Conservation (phyloP, 1,284 basidiomycete species). For the Irpex sp. region DNA sequence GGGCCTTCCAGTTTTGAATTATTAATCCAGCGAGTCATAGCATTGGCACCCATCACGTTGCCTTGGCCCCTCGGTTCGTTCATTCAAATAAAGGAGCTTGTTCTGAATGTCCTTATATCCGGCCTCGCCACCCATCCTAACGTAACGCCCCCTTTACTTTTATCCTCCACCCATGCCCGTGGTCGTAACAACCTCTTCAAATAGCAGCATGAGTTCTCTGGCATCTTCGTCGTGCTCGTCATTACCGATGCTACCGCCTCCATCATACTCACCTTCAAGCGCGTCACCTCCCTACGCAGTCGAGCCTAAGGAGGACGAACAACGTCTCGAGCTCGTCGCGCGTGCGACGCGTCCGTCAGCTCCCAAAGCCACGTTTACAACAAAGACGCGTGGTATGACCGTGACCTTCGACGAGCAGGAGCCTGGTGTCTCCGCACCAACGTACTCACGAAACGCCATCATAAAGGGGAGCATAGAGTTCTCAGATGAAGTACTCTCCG, state of each 20-base stretch:
- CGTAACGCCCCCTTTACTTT: neutral
- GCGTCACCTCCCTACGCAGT: slow-evolving; percentile 25
- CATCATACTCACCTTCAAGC: slow-evolving; percentile 24
- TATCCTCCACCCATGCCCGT: neutral
- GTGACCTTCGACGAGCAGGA: slow-evolving; percentile 23
- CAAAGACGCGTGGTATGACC: slow-evolving; percentile 13
- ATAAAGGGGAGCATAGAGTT: slow-evolving; percentile 21
- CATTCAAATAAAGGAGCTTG: neutral
- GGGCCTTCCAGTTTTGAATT: neutral
- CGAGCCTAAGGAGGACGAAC: slow-evolving; percentile 22
- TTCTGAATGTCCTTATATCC: neutral
- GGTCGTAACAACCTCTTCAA: neutral
- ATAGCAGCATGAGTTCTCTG: neutral
- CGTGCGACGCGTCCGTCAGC: slow-evolving; percentile 13
- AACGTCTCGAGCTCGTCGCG: slow-evolving; percentile 22
- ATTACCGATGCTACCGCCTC: slow-evolving; percentile 8
- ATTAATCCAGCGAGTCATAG: neutral
- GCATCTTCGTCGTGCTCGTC: slow-evolving; percentile 25
- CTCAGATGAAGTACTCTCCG: slow-evolving; percentile 11
- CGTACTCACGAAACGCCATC: slow-evolving; percentile 18
- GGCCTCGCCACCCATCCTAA: neutral
- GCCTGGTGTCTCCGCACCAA: slow-evolving; percentile 14
- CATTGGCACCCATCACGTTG: neutral
- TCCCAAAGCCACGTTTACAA: slow-evolving; percentile 7
- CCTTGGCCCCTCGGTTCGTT: neutral